phyloP scores from a whole-genome alignment of 208 protist genomes.

The Crithidia fasciculata region DNA sequence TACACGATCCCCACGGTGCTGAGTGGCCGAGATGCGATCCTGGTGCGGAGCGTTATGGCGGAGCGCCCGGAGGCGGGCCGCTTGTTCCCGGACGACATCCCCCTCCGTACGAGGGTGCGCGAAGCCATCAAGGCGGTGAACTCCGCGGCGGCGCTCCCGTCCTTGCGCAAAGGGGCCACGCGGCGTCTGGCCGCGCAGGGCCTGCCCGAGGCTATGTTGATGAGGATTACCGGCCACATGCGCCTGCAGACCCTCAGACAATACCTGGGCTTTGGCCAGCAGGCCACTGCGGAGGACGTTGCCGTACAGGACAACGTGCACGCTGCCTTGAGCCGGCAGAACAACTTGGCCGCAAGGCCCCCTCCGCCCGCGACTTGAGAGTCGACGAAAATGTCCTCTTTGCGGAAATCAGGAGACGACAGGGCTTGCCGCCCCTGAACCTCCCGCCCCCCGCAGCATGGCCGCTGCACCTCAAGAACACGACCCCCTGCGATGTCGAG shows the following conservation, averaged over 20 bases:
- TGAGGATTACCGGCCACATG: neutral
- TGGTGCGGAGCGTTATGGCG: no score
- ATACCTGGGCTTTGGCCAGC: slow-evolving; percentile 11
- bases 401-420: neutral
- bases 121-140: no score
- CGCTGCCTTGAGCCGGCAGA: neutral
- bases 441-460: neutral
- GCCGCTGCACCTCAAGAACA: slow-evolving; percentile 11
- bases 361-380: neutral
- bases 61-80: no score
- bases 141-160: neutral
- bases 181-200: neutral
- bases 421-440: neutral
- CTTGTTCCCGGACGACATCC: no score
- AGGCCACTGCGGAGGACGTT: neutral
- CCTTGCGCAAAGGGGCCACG: neutral
- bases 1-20: no score
- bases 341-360: neutral
- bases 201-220: neutral
- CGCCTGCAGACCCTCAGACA: neutral
- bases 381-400: neutral
- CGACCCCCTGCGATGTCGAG: neutral
- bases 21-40: no score
- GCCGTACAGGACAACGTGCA: neutral
- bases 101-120: no score